phyloP scores from a whole-genome alignment of 2,329 filamentous ascomycete genomes.

The Colletotrichum sp. region DNA sequence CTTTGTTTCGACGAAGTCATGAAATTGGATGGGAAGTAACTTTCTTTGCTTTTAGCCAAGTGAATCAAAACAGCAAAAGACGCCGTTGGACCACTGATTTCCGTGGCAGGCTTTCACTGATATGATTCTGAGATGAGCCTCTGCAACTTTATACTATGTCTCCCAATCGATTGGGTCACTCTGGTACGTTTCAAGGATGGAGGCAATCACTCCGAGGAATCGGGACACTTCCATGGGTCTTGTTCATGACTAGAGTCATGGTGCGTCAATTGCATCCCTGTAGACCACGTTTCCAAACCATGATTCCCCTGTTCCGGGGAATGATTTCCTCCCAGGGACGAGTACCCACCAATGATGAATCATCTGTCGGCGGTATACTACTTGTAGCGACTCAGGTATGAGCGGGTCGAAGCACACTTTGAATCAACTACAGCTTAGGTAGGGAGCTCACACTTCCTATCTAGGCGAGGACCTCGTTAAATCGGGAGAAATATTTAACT shows the following conservation, averaged over 20 bases:
- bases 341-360: not conserved
- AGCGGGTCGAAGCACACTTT: not conserved
- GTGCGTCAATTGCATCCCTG: not conserved
- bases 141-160: not conserved
- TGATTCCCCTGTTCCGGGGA: not conserved
- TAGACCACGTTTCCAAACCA: not conserved
- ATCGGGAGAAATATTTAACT: not conserved
- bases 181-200: not conserved
- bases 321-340: not conserved
- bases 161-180: rapidly evolving
- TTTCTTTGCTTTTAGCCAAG: not conserved
- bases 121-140: not conserved
- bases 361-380: not conserved
- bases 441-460: not conserved
- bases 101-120: not conserved
- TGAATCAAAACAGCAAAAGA: not conserved
- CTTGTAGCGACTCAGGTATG: not conserved
- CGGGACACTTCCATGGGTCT: not conserved
- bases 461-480: not conserved
- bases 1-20: not conserved
- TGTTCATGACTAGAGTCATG: not conserved
- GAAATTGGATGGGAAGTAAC: not conserved
- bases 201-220: not conserved
- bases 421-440: not conserved
- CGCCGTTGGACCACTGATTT: not conserved